These are phyloP conservation scores for Musa itinerans DNA, from an alignment of 176 grass and related monocot genomes.

Conservation along the genomic window DNA sequence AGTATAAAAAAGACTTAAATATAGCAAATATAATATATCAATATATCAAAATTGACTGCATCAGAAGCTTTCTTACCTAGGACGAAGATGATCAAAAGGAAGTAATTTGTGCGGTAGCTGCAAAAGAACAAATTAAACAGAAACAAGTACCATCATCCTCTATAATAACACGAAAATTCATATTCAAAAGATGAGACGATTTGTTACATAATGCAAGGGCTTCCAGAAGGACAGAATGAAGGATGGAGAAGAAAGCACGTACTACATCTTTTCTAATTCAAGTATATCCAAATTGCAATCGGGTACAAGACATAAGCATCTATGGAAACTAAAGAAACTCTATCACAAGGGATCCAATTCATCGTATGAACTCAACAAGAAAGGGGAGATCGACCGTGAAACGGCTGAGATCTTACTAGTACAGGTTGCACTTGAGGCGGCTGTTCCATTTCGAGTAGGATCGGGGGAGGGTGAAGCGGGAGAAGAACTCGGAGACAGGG, in stretches of 20 bases:
- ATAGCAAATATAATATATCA: slow-evolving; percentile 7
- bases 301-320: not conserved
- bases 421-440: slow-evolving; percentile 99
- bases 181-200: no score
- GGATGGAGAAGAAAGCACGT: no score
- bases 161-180: not conserved
- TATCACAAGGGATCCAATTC: not conserved
- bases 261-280: no score
- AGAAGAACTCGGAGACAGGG: slow-evolving; percentile 90
- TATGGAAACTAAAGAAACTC: not conserved
- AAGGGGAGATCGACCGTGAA: not conserved
- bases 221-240: no score
- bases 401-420: slow-evolving; percentile 62
- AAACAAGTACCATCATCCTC: not conserved
- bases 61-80: slow-evolving; percentile 14
- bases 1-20: slow-evolving; percentile 2
- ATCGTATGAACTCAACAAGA: not conserved
- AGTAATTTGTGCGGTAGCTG: slow-evolving; percentile 75
- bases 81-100: slow-evolving; percentile 9
- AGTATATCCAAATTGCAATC: not conserved
- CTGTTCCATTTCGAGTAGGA: slow-evolving; percentile 99
- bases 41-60: not conserved
- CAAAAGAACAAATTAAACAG: slow-evolving; percentile 17
- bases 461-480: slow-evolving; percentile 86
- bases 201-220: no score